These are phyloP conservation scores for Russula earlei DNA, from an alignment of 768 basidiomycete genomes.

Conservation along the genomic window DNA sequence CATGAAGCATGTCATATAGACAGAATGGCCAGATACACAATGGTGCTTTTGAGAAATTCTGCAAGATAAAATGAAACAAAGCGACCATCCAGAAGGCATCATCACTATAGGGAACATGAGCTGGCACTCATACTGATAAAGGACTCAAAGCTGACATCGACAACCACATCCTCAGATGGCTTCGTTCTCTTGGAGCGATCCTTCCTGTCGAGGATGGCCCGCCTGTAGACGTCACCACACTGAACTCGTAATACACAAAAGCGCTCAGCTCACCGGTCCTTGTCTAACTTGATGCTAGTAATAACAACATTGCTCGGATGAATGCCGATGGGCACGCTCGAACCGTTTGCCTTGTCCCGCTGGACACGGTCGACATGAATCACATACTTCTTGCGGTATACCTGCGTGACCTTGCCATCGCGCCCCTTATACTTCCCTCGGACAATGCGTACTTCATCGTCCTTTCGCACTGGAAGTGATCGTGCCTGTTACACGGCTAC, in stretches of 20 bases:
- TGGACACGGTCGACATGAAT: slow-evolving; percentile 97
- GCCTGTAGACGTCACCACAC: slow-evolving; percentile 33
- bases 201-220: slow-evolving; percentile 82
- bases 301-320: slow-evolving; percentile 97
- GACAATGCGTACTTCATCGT: slow-evolving; percentile 95
- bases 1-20: slow-evolving; percentile 51
- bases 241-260: not conserved
- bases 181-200: slow-evolving; percentile 57
- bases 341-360: slow-evolving; percentile 95
- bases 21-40: slow-evolving; percentile 58
- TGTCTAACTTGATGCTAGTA: slow-evolving; percentile 85
- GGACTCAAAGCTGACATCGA: slow-evolving; percentile 47
- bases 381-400: slow-evolving; percentile 99
- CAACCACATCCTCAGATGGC: slow-evolving; percentile 56
- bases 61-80: slow-evolving; percentile 24
- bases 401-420: slow-evolving; percentile 96
- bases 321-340: slow-evolving; percentile 86
- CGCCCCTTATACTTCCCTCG: slow-evolving; percentile 98
- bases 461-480: slow-evolving; percentile 91
- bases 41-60: slow-evolving; percentile 36
- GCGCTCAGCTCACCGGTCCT: slow-evolving; percentile 53
- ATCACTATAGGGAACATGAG: slow-evolving; percentile 30
- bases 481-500: slow-evolving; percentile 47
- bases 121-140: slow-evolving; percentile 13
- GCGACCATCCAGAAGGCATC: slow-evolving; percentile 25